These are phyloP conservation scores for Vitis hybrid DNA, from an alignment of 177 flowering plant genomes.

Conservation along the genomic window DNA sequence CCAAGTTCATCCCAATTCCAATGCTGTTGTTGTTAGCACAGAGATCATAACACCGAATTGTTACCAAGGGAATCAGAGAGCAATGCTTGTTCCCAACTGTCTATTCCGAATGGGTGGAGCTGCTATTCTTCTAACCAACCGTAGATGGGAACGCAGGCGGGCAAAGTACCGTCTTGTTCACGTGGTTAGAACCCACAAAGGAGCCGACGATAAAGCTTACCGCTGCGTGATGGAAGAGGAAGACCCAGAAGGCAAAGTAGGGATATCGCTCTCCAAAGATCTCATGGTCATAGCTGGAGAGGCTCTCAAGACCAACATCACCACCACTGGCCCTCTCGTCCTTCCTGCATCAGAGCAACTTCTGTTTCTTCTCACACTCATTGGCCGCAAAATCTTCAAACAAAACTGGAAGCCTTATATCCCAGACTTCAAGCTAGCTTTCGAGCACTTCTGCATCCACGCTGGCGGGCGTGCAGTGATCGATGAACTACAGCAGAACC, in stretches of 20 bases:
- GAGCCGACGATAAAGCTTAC: slow-evolving; percentile 57
- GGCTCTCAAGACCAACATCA: slow-evolving; percentile 61
- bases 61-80: slow-evolving; percentile 49
- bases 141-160: slow-evolving; percentile 25
- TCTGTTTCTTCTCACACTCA: slow-evolving; percentile 42
- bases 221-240: slow-evolving; percentile 53
- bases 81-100: slow-evolving; percentile 62
- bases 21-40: slow-evolving; percentile 51
- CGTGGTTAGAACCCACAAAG: slow-evolving; percentile 63
- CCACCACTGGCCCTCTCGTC: slow-evolving; percentile 59
- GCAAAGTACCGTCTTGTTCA: slow-evolving; percentile 57
- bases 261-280: slow-evolving; percentile 48
- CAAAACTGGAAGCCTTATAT: slow-evolving; percentile 59
- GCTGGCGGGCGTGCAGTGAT: slow-evolving; percentile 72
- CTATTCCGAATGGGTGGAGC: slow-evolving; percentile 69
- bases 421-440: slow-evolving; percentile 59
- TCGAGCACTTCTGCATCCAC: slow-evolving; percentile 72
- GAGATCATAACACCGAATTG: slow-evolving; percentile 60
- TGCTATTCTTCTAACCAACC: slow-evolving; percentile 53
- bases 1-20: slow-evolving; percentile 57
- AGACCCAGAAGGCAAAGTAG: slow-evolving; percentile 50
- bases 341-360: slow-evolving; percentile 67
- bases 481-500: slow-evolving; percentile 62
- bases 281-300: slow-evolving; percentile 67
- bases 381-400: slow-evolving; percentile 48